Evolutionary conservation across 2,329 filamentous ascomycete species (phyloP).

Genomic region (Monilinia fructicola): DNA sequence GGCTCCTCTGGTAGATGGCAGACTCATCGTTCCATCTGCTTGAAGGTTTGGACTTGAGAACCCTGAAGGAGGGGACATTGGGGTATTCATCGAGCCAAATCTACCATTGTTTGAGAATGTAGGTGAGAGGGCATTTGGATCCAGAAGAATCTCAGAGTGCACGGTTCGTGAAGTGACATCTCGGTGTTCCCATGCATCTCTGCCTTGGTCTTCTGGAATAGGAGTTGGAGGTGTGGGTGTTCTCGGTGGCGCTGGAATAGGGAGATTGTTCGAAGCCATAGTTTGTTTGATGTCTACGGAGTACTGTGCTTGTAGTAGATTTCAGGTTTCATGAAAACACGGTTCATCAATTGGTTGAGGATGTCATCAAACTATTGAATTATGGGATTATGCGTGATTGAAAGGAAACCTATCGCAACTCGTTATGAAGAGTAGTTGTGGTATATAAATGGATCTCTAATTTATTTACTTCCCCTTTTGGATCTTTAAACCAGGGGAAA

Average conservation of each 20-base stretch:
- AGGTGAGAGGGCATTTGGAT: slow-evolving; percentile 50
- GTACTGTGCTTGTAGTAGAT: too few species aligned
- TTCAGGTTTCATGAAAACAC: slow-evolving; percentile 15
- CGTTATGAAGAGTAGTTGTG: slow-evolving; percentile 17
- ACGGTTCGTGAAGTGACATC: slow-evolving; percentile 30
- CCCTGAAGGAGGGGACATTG: slow-evolving; percentile 36
- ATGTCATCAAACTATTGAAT: slow-evolving; percentile 9
- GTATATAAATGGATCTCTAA: slow-evolving; percentile 24
- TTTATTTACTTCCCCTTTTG: slow-evolving; percentile 19
- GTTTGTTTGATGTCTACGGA: slow-evolving; percentile 26
- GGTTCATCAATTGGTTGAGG: slow-evolving; percentile 8
- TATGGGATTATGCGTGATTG: not conserved
- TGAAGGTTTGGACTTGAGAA: slow-evolving; percentile 27
- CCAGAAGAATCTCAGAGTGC: slow-evolving; percentile 41
- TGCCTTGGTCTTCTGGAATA: slow-evolving; percentile 43
- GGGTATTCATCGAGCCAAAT: slow-evolving; percentile 41
- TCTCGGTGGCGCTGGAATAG: slow-evolving; percentile 59
- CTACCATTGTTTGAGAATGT: slow-evolving; percentile 32
- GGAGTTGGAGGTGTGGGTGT: slow-evolving; percentile 63
- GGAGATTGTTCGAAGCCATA: slow-evolving; percentile 57
- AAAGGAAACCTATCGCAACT: slow-evolving; percentile 10
- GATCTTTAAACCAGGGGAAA: not conserved
- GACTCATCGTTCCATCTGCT: slow-evolving; percentile 40
- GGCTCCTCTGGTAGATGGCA: slow-evolving; percentile 33
- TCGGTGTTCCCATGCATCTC: slow-evolving; percentile 14